These are phyloP conservation scores for Ophiostoma ulmi DNA, from an alignment of 2,329 filamentous ascomycete genomes.

Conservation along the genomic window DNA sequence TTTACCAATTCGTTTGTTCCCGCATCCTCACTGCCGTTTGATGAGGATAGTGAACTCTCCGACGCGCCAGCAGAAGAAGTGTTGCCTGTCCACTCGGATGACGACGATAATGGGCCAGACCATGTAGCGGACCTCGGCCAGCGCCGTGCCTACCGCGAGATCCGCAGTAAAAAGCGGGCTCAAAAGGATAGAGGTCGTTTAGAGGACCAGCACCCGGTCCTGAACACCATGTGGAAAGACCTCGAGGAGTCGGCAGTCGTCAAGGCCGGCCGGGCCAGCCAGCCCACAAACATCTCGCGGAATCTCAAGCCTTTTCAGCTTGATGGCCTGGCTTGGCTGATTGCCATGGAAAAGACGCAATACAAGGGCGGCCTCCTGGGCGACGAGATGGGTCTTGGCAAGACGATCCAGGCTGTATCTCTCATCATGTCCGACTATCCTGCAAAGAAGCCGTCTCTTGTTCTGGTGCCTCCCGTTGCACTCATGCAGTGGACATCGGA, in stretches of 20 bases:
- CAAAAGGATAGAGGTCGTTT: constrained; percentile 59
- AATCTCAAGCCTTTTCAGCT: constrained; percentile 90
- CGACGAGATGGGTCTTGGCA: constrained; percentile 98
- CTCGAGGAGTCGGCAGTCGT: constrained; percentile 65
- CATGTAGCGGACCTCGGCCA: constrained; percentile 10
- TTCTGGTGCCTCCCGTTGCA: constrained; percentile 87
- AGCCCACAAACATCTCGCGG: constrained; percentile 73
- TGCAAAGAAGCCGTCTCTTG: constrained; percentile 72
- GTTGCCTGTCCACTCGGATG: not conserved
- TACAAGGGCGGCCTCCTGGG: constrained; percentile 89
- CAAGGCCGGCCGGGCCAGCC: constrained; percentile 55
- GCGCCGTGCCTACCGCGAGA: constrained; percentile 37
- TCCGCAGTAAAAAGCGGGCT: constrained; percentile 31
- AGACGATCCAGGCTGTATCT: constrained; percentile 96
- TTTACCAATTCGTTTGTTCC: not conserved
- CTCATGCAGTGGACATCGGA: constrained; percentile 92
- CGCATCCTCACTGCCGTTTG: not conserved
- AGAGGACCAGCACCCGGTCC: constrained; percentile 69
- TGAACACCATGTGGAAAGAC: constrained; percentile 79
- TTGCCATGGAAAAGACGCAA: constrained; percentile 73
- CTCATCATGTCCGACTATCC: constrained; percentile 98
- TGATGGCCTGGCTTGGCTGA: constrained; percentile 93
- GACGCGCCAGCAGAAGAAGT: not conserved
- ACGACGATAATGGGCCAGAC: not conserved
- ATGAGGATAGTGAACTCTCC: not conserved